Conservation (phyloP, 225 moss, liverwort and hornwort genomes). For the Lunularia cruciata region DNA sequence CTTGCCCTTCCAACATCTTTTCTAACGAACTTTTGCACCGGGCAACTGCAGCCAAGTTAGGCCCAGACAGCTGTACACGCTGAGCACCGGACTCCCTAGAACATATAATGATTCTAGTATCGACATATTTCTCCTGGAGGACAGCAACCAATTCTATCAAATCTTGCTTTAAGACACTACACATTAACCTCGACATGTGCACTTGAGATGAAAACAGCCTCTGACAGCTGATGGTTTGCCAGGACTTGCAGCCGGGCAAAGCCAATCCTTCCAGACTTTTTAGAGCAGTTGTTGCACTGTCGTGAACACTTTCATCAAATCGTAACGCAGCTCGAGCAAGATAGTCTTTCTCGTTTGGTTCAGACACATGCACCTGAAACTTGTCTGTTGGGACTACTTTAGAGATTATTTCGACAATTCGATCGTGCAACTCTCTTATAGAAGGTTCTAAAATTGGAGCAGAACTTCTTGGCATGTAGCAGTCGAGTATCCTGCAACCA, state of each 20-base stretch:
- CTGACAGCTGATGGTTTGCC: slow-evolving; percentile 35
- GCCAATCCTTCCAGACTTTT: slow-evolving; percentile 34
- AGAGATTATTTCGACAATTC: slow-evolving; percentile 26
- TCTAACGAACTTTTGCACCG: slow-evolving; percentile 44
- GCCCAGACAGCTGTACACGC: slow-evolving; percentile 30
- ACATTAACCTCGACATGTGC: slow-evolving; percentile 35
- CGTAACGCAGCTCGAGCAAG: slow-evolving; percentile 37
- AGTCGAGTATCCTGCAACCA: slow-evolving; percentile 24
- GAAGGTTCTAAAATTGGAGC: slow-evolving; percentile 30
- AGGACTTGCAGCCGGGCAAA: slow-evolving; percentile 31
- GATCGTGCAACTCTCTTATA: slow-evolving; percentile 23
- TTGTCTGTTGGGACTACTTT: slow-evolving; percentile 27
- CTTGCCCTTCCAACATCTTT: slow-evolving; percentile 43
- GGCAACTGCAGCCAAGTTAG: slow-evolving; percentile 39
- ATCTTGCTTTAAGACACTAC: slow-evolving; percentile 35
- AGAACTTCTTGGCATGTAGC: slow-evolving; percentile 34
- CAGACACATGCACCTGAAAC: slow-evolving; percentile 36
- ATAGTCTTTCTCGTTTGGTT: slow-evolving; percentile 36
- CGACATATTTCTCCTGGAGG: slow-evolving; percentile 32
- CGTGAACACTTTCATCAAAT: slow-evolving; percentile 42
- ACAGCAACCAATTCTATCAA: slow-evolving; percentile 32
- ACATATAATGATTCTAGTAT: slow-evolving; percentile 26
- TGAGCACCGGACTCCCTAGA: slow-evolving; percentile 25
- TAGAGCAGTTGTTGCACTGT: slow-evolving; percentile 35
- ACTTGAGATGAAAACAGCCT: slow-evolving; percentile 39